Evolutionary conservation across 2,329 filamentous ascomycete species (phyloP).

Genomic region (Talaromyces sp.): DNA sequence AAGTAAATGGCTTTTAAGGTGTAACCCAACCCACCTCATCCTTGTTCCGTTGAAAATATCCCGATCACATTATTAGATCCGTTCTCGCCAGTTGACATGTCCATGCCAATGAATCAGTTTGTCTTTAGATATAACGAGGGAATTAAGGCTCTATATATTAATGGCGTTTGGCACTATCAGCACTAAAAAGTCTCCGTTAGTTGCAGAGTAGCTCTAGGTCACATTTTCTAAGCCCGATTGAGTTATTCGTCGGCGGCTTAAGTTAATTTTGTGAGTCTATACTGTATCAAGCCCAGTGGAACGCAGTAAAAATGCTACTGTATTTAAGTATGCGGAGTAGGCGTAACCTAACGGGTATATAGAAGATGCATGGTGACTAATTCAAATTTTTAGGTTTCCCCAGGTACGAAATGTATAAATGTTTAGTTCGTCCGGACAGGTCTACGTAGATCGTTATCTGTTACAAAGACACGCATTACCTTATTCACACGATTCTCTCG

Average conservation of each 20-base stretch:
- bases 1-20: not conserved
- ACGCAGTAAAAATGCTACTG: not conserved
- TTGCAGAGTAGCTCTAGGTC: not conserved
- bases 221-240: not conserved
- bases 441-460: too few species aligned
- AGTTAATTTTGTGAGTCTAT: not conserved
- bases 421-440: not conserved
- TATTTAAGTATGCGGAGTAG: not conserved
- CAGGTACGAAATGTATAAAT: not conserved
- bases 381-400: not conserved
- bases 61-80: not conserved
- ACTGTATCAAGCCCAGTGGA: not conserved
- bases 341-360: not conserved
- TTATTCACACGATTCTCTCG: not conserved
- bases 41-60: not conserved
- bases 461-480: not conserved
- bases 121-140: not conserved
- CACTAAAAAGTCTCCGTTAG: not conserved
- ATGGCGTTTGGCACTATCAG: not conserved
- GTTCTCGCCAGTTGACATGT: not conserved
- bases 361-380: not conserved
- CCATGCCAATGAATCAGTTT: not conserved
- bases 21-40: not conserved
- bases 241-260: not conserved
- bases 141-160: not conserved